Evolutionary conservation across 1,284 basidiomycete genomes (phyloP), one percentile per base, ranked within the genome.

Genomic region (Pseudozyma sp.): DNA sequence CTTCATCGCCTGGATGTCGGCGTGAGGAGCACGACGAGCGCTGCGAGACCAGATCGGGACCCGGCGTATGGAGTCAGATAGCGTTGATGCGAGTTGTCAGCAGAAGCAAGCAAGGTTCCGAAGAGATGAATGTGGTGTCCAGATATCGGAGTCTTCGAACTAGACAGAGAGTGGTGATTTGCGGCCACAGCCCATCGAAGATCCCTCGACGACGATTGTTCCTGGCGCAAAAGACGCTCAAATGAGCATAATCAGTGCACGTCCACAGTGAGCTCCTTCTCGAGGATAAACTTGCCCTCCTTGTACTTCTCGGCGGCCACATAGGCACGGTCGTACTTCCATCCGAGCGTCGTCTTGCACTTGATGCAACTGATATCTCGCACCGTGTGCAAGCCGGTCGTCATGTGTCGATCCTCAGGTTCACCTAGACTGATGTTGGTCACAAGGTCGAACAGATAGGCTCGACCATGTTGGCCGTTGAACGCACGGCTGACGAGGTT

Each of bases 311-410:
- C 95, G 13, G 89, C 88, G 8, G 87, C 82, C 81, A 97, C 94
- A 84, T 91, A 97, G 7, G 96, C 96, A 60, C 89, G 89, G 85
- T 97, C 95, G 85, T 99, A 99, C 92, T 97, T 97, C 96, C 96
- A 98, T 55, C 96, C 96, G 33, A 98, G 88, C 13, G 88, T 89
- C 35, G 89, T 89, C 60, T 89, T 88, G 85, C 96, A 98, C 84
- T 95, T 96, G 86, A 88, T 86, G 86, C 97, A 99, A 85, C 89
- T 92, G 73, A 98, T 92, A 84, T 99, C 96, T 60, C 96, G 90
- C 35, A 99, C 96, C 29, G 92, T 94, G 85, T 99, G 96, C 79
- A 93, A 90, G 13, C 96, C 96, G 11, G 96, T 99, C 24, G 94
- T 95, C 96, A 99, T 98, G 62, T 91, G 89, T 58, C 96, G 89